Evolutionary conservation across 1,284 basidiomycete genomes (phyloP).

Genomic region (Abortiporus biennis): DNA sequence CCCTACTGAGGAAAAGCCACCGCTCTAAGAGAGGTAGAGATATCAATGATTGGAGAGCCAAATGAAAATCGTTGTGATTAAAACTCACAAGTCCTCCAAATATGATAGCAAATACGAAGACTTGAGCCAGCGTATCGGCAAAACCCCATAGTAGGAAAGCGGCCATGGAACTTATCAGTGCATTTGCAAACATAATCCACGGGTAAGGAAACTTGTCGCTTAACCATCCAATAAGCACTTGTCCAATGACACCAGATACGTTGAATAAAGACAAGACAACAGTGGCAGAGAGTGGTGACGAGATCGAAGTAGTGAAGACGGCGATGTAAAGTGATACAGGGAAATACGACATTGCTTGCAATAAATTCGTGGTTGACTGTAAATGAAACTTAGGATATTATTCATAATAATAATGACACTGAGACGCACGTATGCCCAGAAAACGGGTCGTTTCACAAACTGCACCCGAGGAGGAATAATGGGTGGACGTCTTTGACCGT

Average conservation of each 20-base stretch:
- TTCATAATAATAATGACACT: conserved; percentile 12
- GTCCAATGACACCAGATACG: conserved; percentile 20
- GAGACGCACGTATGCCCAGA: conserved; percentile 16
- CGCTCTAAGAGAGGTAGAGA: conserved; percentile 15
- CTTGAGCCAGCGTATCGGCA: conserved; percentile 18
- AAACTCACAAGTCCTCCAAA: conserved; percentile 21
- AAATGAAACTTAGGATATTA: neutral
- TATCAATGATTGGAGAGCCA: too few species aligned
- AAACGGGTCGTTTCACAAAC: conserved; percentile 17
- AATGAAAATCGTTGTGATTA: conserved; percentile 4
- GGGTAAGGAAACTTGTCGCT: conserved; percentile 22
- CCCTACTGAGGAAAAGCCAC: conserved; percentile 21
- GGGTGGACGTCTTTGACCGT: conserved; percentile 1
- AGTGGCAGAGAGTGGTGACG: conserved; percentile 19
- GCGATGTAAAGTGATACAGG: conserved; percentile 24
- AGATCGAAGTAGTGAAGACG: conserved; percentile 19
- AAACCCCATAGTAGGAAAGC: conserved; percentile 25
- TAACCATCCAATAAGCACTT: conserved; percentile 20
- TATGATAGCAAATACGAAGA: conserved; percentile 21
- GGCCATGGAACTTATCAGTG: conserved; percentile 19
- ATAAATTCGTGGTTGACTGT: conserved; percentile 16
- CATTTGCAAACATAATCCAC: conserved; percentile 21
- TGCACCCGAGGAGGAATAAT: conserved; percentile 13
- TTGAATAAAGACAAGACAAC: conserved; percentile 23
- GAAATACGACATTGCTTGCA: conserved; percentile 24